These are phyloP conservation scores for Hortaea sp. DNA, from an alignment of 2,329 filamentous ascomycete genomes.

Conservation along the genomic window DNA sequence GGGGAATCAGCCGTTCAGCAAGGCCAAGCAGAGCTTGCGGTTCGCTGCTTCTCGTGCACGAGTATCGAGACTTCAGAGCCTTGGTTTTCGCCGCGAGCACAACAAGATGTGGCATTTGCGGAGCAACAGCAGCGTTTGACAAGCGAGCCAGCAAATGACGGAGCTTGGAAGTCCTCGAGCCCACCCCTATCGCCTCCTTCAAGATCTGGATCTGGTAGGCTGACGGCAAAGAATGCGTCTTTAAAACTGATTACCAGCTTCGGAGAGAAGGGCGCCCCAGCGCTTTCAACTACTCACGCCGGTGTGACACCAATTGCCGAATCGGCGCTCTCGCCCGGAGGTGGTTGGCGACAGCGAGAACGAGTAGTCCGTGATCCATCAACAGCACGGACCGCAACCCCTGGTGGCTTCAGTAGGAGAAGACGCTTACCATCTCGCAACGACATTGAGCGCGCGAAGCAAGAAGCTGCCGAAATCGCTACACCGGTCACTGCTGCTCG, in stretches of 20 bases:
- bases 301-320: constrained; percentile 80
- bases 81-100: constrained; percentile 75
- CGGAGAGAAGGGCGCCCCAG: constrained; percentile 43
- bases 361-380: constrained; percentile 33
- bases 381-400: constrained; percentile 47
- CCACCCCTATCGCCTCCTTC: constrained; percentile 66
- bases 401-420: constrained; percentile 47
- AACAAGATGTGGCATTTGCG: constrained; percentile 46
- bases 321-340: constrained; percentile 56
- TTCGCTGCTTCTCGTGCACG: constrained; percentile 86
- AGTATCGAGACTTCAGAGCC: constrained; percentile 74
- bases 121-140: constrained; percentile 39
- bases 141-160: constrained; percentile 34
- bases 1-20: constrained; percentile 83
- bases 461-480: constrained; percentile 50
- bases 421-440: constrained; percentile 59
- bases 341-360: constrained; percentile 30
- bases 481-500: constrained; percentile 56
- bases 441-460: constrained; percentile 29
- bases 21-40: constrained; percentile 79
- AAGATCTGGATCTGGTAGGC: constrained; percentile 37
- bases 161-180: constrained; percentile 49
- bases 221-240: constrained; percentile 68
- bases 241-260: constrained; percentile 91
- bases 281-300: constrained; percentile 25